phyloP scores from a whole-genome alignment of 208 protist genomes.

The Trypanosomatidae sp. region DNA sequence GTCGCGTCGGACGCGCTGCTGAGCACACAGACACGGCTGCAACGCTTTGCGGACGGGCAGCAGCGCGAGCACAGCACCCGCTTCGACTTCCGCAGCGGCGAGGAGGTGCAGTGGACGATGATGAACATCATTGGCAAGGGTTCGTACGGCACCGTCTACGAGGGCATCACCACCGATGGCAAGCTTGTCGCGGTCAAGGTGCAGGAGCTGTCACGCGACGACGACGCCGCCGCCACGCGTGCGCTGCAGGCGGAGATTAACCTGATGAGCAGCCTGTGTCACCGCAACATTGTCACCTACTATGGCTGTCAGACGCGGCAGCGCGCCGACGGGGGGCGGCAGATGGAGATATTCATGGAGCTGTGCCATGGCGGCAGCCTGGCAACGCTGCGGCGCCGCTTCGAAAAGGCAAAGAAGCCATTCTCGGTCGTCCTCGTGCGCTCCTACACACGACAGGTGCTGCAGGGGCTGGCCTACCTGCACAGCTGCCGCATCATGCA shows the following conservation, averaged over 20 bases:
- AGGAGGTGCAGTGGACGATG: constrained; percentile 53
- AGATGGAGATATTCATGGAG: constrained; percentile 87
- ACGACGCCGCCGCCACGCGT: constrained; percentile 41
- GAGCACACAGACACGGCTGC: too few relatives aligned
- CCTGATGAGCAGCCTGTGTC: constrained; percentile 69
- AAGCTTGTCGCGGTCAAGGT: constrained; percentile 84
- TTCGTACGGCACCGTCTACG: constrained; percentile 81
- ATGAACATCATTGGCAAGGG: constrained; percentile 77
- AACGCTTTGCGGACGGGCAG: constrained; percentile 14
- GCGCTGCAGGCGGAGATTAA: constrained; percentile 70
- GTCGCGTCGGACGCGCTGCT: neutral
- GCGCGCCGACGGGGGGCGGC: constrained; percentile 15
- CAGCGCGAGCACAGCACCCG: constrained; percentile 9
- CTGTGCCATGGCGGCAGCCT: constrained; percentile 77
- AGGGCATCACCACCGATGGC: constrained; percentile 76
- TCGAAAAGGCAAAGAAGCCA: constrained; percentile 45
- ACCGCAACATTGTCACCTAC: constrained; percentile 83
- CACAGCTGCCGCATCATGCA: constrained; percentile 70
- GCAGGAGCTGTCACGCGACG: constrained; percentile 48
- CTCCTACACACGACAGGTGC: constrained; percentile 82
- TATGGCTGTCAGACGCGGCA: constrained; percentile 75
- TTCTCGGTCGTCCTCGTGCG: constrained; percentile 64
- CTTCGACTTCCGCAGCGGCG: constrained; percentile 20
- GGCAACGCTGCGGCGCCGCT: constrained; percentile 37
- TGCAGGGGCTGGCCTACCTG: constrained; percentile 78